Conservation (phyloP, 441 rosid genomes). For the Geranium incanum region DNA sequence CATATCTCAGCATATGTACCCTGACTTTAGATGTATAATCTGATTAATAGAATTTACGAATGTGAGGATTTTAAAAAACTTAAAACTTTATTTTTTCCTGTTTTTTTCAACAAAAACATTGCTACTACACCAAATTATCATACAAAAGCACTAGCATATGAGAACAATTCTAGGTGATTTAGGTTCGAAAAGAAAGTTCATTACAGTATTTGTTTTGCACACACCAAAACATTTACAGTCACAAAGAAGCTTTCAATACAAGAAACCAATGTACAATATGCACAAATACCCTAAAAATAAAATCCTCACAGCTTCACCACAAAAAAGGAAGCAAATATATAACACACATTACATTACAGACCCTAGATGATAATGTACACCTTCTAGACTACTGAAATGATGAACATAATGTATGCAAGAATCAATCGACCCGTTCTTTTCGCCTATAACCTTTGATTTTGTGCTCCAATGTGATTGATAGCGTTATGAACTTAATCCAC, state of each 20-base stretch:
- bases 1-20: no score
- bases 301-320: conserved; percentile 31
- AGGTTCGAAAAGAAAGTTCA: no score
- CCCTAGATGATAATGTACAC: conserved; percentile 24
- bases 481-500: conserved; percentile 10
- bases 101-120: no score
- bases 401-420: conserved; percentile 24
- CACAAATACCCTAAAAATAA: conserved; percentile 22
- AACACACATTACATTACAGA: conserved; percentile 26
- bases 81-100: no score
- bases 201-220: no score
- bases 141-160: no score
- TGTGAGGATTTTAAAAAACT: no score
- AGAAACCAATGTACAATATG: conserved; percentile 33
- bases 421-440: conserved; percentile 16
- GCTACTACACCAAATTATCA: no score
- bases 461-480: conserved; percentile 19
- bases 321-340: conserved; percentile 13
- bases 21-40: no score
- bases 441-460: conserved; percentile 1
- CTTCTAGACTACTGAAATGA: conserved; percentile 14
- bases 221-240: conserved; percentile 7
- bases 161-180: no score
- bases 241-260: conserved; percentile 23
- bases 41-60: no score